Evolutionary conservation across 108 stramenopile genomes (phyloP).

Genomic region (Asterionellopsis glacialis): DNA sequence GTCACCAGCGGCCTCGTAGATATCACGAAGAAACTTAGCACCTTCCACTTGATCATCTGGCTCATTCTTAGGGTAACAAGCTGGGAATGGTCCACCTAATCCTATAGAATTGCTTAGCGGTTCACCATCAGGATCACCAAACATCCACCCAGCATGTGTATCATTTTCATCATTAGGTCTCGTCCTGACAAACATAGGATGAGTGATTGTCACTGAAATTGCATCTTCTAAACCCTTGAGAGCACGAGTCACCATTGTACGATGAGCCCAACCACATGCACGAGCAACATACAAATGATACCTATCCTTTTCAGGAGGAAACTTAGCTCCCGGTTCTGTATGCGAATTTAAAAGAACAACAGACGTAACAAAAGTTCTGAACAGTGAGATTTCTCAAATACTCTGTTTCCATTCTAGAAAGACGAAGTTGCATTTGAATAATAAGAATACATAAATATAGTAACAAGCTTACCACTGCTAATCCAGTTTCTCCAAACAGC

Average conservation of each 20-base stretch:
- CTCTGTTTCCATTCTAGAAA: too few species aligned
- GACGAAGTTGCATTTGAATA: not conserved
- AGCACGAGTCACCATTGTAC: slow-evolving; percentile 57
- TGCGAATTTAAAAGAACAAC: too few species aligned
- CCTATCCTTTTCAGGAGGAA: slow-evolving; percentile 46
- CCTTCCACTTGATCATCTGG: slow-evolving; percentile 48
- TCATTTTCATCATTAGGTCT: slow-evolving; percentile 63
- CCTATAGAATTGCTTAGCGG: slow-evolving; percentile 33
- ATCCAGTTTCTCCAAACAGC: slow-evolving; percentile 36
- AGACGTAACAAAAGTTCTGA: too few species aligned
- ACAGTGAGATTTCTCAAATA: too few species aligned
- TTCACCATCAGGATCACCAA: slow-evolving; percentile 45
- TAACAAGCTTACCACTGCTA: slow-evolving; percentile 18
- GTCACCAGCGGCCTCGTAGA: slow-evolving; percentile 78
- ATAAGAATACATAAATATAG: not conserved
- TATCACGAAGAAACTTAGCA: slow-evolving; percentile 62
- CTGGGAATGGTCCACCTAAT: slow-evolving; percentile 53
- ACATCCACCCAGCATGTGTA: slow-evolving; percentile 86
- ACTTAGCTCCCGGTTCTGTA: slow-evolving; percentile 27
- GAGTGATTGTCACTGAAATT: slow-evolving; percentile 64
- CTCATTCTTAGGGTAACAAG: slow-evolving; percentile 39
- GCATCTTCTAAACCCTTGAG: slow-evolving; percentile 87
- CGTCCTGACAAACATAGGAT: slow-evolving; percentile 74
- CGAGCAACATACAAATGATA: slow-evolving; percentile 62
- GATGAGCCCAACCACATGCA: slow-evolving; percentile 72